phyloP scores from a whole-genome alignment of 1,284 basidiomycete genomes.

The Leccinum subrobustum region DNA sequence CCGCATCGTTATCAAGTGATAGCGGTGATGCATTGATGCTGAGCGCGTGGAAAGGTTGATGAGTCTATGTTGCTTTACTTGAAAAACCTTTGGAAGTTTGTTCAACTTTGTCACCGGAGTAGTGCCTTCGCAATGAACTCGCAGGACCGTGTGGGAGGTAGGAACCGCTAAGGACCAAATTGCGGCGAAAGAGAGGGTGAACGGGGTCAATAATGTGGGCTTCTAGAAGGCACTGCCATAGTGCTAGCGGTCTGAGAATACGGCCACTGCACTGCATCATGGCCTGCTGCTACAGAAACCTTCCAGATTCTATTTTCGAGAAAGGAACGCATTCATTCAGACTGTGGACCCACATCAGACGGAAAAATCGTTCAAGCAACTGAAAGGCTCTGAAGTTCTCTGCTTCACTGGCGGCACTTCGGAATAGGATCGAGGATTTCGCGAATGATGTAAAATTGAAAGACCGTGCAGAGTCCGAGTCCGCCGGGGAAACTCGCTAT shows the following conservation, averaged over 20 bases:
- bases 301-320: not conserved
- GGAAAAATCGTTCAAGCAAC: not conserved
- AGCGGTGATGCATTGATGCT: not conserved
- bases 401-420: not conserved
- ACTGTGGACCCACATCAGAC: not conserved
- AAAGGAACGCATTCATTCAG: not conserved
- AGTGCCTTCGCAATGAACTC: not conserved
- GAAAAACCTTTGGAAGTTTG: not conserved
- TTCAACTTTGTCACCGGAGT: not conserved
- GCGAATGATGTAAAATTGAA: not conserved
- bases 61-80: not conserved
- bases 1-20: not conserved
- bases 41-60: not conserved
- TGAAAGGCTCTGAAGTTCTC: not conserved
- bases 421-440: not conserved
- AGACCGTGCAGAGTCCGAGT: not conserved
- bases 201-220: not conserved
- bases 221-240: not conserved
- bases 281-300: not conserved
- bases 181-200: not conserved
- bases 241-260: not conserved
- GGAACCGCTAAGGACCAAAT: not conserved
- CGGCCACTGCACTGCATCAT: not conserved
- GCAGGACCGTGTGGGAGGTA: not conserved
- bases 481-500: not conserved